phyloP scores from a whole-genome alignment of 225 moss, liverwort and hornwort genomes.

The Anthoceros angustus region DNA sequence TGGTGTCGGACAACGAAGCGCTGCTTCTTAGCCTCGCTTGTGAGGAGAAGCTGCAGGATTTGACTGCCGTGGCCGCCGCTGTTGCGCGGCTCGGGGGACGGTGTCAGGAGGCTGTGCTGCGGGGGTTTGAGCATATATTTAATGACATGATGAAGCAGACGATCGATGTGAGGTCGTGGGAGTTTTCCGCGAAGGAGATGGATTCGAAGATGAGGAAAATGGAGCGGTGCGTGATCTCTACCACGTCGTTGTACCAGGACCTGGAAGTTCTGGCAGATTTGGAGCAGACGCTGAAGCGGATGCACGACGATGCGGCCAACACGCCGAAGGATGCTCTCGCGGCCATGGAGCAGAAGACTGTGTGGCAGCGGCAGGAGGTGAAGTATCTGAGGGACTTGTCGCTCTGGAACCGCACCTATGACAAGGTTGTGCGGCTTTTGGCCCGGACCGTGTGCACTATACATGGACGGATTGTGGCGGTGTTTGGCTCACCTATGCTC shows the following conservation, averaged over 20 bases:
- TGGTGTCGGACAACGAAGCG: conserved; percentile 89
- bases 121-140: conserved; percentile 76
- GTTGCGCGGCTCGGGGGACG: conserved; percentile 82
- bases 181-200: conserved; percentile 74
- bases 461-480: conserved; percentile 59
- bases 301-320: conserved; percentile 57
- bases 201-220: conserved; percentile 86
- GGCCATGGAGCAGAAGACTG: conserved; percentile 64
- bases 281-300: conserved; percentile 56
- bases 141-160: conserved; percentile 69
- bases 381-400: conserved; percentile 72
- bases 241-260: conserved; percentile 71
- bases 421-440: conserved; percentile 73
- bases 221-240: conserved; percentile 70
- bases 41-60: conserved; percentile 96
- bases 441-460: conserved; percentile 85
- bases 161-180: conserved; percentile 47
- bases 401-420: conserved; percentile 82
- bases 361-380: conserved; percentile 69
- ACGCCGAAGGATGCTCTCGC: conserved; percentile 44
- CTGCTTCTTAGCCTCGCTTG: conserved; percentile 83
- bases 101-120: conserved; percentile 69
- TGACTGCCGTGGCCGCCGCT: conserved; percentile 80
- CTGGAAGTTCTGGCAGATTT: conserved; percentile 71
- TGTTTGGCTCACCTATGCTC: conserved; percentile 88